A percentile compares a stretch with the other conserved stretches of the same genome.
phyloP scores from a whole-genome alignment of 129 eudicot species.

The Pseudognaphalium luteoalbum region DNA sequence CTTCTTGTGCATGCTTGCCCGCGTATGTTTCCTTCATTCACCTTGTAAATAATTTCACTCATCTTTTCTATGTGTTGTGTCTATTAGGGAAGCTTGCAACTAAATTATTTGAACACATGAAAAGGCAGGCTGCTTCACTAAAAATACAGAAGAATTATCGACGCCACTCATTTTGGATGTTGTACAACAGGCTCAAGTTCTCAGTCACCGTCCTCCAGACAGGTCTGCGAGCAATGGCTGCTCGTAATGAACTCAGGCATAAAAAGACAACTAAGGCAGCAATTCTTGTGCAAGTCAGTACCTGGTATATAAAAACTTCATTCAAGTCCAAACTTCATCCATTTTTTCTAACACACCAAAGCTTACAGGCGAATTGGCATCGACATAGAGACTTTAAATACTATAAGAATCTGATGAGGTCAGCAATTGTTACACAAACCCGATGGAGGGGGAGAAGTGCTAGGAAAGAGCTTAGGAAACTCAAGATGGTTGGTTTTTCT shows the following conservation, averaged over 20 bases:
- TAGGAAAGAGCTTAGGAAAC: slow-evolving; percentile 74
- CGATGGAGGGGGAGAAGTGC: slow-evolving; percentile 94
- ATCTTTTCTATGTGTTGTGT: slow-evolving; percentile 14
- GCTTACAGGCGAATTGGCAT: slow-evolving; percentile 80
- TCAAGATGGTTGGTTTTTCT: slow-evolving; percentile 69
- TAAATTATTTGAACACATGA: slow-evolving; percentile 51
- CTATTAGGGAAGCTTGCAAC: slow-evolving; percentile 57
- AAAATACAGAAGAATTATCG: slow-evolving; percentile 61
- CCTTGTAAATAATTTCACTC: slow-evolving; percentile 26
- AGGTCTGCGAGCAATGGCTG: slow-evolving; percentile 77
- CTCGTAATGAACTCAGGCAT: slow-evolving; percentile 61
- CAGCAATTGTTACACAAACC: slow-evolving; percentile 74
- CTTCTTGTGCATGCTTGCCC: slow-evolving; percentile 21
- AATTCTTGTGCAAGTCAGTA: slow-evolving; percentile 64
- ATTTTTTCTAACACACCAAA: slow-evolving; percentile 10
- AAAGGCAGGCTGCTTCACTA: slow-evolving; percentile 65
- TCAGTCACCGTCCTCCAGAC: slow-evolving; percentile 66
- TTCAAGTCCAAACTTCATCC: slow-evolving; percentile 9
- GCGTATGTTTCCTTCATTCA: slow-evolving; percentile 11
- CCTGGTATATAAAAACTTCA: slow-evolving; percentile 17
- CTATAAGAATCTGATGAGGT: slow-evolving; percentile 67
- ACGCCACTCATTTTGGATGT: slow-evolving; percentile 49
- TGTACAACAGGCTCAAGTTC: slow-evolving; percentile 42
- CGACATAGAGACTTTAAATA: slow-evolving; percentile 68
- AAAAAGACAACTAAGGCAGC: slow-evolving; percentile 74